Evolutionary conservation across 768 basidiomycete genomes (phyloP), one percentile per base, ranked within the genome.

Genomic region (Paxillus involutus): DNA sequence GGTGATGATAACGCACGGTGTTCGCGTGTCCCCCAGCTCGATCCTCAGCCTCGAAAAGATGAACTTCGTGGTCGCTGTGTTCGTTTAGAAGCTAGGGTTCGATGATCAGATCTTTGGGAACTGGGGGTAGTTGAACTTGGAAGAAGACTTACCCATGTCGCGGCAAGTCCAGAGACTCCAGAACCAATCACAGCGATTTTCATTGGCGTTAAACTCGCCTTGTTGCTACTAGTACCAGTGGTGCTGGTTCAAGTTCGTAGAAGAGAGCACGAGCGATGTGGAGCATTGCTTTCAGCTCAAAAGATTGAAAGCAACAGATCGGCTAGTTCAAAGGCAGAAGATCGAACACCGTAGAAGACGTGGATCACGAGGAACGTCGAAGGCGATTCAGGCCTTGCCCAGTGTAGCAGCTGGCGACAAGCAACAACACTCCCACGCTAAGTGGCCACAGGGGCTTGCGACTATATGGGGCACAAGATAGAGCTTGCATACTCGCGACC

Each of bases 21-120:
- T 92, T 84, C 7, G 89, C 87, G 63, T 91, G 89, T 7, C 89
- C 89, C 12, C 89, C 89, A 0, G 84, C 80, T 43, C 86, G 78
- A 44, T 68, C 66, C 47, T 85, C 86, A 3, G 85, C 76, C 64
- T 93, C 88, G 61, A 81, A 91, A 6, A 91, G 71, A 57, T 91
- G 85, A 11, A 89, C 88, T 65, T 86, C 82, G 62, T 89, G 85
- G 48, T 84, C 80, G 46, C 85, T 87, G 62, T 84, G 73, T 61
- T 89, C 86, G 58, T 91, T 90, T 55, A 91, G 73, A 16, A 86
- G 75, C 85, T 86, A 50, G 35, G 8, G 19, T 41, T 47, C 37
- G 12, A 39, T 51, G 13, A 33, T 9, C 24, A 13, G 24, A n/a
- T 8, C 26, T 21, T 11, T 24, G n/a, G 5, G n/a, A 43, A 44